Percentiles rank a stretch among this genome's conserved stretches.
Conservation (phyloP, 2,329 filamentous ascomycete genomes). For the Fusarium mangiferae region DNA sequence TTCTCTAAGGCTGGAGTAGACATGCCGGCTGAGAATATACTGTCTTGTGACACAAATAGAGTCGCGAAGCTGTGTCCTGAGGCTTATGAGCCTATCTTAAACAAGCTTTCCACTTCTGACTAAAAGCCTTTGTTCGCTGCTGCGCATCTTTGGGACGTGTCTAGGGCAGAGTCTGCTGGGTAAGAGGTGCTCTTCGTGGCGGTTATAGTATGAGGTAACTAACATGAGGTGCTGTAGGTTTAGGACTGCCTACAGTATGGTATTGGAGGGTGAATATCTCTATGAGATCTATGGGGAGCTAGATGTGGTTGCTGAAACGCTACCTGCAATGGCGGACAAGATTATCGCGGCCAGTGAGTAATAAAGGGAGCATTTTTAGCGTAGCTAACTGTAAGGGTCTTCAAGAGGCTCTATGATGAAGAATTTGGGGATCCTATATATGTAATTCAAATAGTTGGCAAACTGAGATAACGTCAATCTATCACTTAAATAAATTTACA, state of each 20-base stretch:
- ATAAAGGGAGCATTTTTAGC: not conserved
- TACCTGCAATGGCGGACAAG: not conserved
- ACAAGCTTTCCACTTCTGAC: not conserved
- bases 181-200: not conserved
- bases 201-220: not conserved
- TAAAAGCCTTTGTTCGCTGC: not conserved
- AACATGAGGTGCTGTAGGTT: not conserved
- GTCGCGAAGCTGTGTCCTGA: not conserved
- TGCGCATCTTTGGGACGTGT: not conserved
- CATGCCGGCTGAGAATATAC: not conserved
- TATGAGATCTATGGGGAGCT: not conserved
- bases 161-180: not conserved
- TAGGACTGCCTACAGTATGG: not conserved
- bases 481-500: no score
- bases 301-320: not conserved
- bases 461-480: no score
- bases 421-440: no score
- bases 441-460: no score
- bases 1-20: not conserved
- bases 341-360: not conserved
- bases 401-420: no score
- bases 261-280: not conserved
- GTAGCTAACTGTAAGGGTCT: no score
- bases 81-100: not conserved
- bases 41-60: not conserved